These are phyloP conservation scores for Fusarium albidum DNA, from an alignment of 2,329 filamentous ascomycete genomes.

Conservation along the genomic window DNA sequence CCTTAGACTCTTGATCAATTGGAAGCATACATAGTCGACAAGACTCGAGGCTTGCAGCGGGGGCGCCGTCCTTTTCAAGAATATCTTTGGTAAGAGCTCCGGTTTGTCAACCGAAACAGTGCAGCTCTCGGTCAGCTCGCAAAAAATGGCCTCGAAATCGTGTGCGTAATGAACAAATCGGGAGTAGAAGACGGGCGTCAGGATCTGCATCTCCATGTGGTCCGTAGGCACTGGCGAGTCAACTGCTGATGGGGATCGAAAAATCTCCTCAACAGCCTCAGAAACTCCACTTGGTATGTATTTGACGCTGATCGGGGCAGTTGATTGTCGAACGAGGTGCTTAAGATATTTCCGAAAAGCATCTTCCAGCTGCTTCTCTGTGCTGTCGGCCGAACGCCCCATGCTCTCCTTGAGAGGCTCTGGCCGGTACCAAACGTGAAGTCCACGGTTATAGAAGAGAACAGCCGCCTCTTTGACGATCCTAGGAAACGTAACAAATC, in stretches of 20 bases:
- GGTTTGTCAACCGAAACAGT: slow-evolving; percentile 67
- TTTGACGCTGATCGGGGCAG: slow-evolving; percentile 55
- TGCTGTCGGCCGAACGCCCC: slow-evolving; percentile 58
- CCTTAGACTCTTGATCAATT: slow-evolving; percentile 54
- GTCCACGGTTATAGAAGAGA: slow-evolving; percentile 63
- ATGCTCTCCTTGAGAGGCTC: slow-evolving; percentile 67
- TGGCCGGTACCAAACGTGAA: slow-evolving; percentile 72
- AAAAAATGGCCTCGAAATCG: slow-evolving; percentile 68
- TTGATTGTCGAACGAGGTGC: slow-evolving; percentile 57
- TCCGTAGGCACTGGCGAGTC: slow-evolving; percentile 34
- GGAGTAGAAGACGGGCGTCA: slow-evolving; percentile 73
- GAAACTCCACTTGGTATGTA: slow-evolving; percentile 62
- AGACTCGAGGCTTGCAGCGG: slow-evolving; percentile 46
- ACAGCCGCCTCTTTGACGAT: slow-evolving; percentile 68
- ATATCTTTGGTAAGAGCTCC: slow-evolving; percentile 57
- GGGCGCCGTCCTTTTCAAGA: slow-evolving; percentile 50
- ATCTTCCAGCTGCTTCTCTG: slow-evolving; percentile 57
- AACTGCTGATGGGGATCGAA: slow-evolving; percentile 45
- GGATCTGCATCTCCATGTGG: slow-evolving; percentile 62
- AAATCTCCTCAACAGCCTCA: slow-evolving; percentile 47
- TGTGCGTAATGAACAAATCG: slow-evolving; percentile 70
- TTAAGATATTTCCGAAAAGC: slow-evolving; percentile 58
- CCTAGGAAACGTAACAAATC: slow-evolving; percentile 70
- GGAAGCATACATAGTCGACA: slow-evolving; percentile 53
- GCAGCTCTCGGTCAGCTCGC: slow-evolving; percentile 65